Conservation (phyloP, 306 rosid species). For the Cicer chorassanicum region DNA sequence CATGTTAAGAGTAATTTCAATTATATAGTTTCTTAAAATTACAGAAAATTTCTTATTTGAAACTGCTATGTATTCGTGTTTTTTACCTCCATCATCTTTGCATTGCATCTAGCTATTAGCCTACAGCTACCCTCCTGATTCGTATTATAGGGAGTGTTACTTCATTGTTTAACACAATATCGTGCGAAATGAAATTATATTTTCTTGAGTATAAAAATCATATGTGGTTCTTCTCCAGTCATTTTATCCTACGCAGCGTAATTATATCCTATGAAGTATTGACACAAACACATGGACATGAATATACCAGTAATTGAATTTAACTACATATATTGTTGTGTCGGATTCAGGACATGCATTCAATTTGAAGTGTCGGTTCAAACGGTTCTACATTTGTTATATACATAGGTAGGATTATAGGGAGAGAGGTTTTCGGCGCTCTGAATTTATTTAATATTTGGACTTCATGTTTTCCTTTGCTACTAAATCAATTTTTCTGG, state of each 20-base stretch:
- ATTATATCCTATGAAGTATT: no score
- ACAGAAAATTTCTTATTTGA: constrained; percentile 10
- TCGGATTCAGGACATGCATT: no score
- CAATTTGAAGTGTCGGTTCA: no score
- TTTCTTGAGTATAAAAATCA: constrained; percentile 1
- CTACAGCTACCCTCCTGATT: constrained; percentile 5
- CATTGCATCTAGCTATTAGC: neutral
- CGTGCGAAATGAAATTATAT: neutral
- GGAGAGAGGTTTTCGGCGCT: neutral
- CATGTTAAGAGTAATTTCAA: constrained; percentile 26
- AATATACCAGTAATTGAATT: no score
- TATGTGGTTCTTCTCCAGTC: no score
- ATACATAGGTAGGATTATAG: no score
- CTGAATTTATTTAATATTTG: neutral
- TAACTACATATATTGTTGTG: no score
- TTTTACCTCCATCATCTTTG: constrained; percentile 15
- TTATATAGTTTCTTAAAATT: neutral
- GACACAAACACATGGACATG: no score
- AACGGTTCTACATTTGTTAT: no score
- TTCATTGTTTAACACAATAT: neutral
- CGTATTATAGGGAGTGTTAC: constrained; percentile 7
- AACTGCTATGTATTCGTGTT: constrained; percentile 5
- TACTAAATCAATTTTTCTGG: neutral
- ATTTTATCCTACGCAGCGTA: no score
- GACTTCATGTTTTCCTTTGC: constrained; percentile 4